Conservation (phyloP, 73 alveolate genomes). For the Uronychia setigera region DNA sequence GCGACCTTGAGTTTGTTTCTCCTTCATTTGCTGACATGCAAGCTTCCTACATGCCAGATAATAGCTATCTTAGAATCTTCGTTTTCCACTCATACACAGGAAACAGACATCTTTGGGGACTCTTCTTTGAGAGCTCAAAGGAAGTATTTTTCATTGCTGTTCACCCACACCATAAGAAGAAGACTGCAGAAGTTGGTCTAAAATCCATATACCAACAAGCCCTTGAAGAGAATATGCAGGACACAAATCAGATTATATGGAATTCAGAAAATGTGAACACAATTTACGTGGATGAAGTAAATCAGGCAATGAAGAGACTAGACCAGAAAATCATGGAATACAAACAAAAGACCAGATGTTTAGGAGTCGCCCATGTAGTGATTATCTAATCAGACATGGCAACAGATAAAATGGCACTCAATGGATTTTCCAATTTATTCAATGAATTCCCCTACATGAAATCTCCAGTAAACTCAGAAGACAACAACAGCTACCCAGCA, state of each 20-base stretch:
- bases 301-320: conserved; percentile 59
- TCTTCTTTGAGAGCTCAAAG: conserved; percentile 27
- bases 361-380: conserved; percentile 18
- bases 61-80: not conserved
- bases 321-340: conserved; percentile 68
- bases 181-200: conserved; percentile 4
- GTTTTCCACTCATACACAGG: conserved; percentile 25
- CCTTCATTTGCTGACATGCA: not conserved
- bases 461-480: conserved; percentile 41
- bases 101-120: conserved; percentile 52
- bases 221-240: not conserved
- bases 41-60: not conserved
- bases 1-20: conserved; percentile 45
- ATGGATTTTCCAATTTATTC: conserved; percentile 67
- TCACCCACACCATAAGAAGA: conserved; percentile 28
- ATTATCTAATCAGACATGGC: conserved; percentile 47
- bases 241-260: conserved; percentile 21
- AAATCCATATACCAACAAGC: conserved; percentile 25
- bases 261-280: conserved; percentile 13
- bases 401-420: conserved; percentile 32
- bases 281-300: conserved; percentile 37
- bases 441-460: conserved; percentile 75
- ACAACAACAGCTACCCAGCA: conserved; percentile 85
- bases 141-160: conserved; percentile 27
- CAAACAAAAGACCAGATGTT: conserved; percentile 31